Conservation (phyloP, 108 stramenopile genomes). For the Cyclotella distinguenda region DNA sequence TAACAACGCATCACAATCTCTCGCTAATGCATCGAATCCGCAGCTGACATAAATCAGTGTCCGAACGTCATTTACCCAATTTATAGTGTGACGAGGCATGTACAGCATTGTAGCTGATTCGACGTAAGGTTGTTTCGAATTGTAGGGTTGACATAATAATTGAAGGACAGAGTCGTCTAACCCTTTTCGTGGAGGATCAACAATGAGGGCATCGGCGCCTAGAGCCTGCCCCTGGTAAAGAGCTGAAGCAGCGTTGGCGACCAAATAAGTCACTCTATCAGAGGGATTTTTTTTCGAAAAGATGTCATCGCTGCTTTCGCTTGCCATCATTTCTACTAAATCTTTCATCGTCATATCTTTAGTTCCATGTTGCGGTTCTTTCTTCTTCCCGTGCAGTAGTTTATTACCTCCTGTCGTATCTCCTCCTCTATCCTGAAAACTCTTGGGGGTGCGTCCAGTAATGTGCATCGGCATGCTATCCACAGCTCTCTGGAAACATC, state of each 20-base stretch:
- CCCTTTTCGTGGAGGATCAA: slow-evolving; percentile 95
- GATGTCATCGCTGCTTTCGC: slow-evolving; percentile 17
- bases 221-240: slow-evolving; percentile 79
- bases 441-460: slow-evolving; percentile 38
- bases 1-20: slow-evolving; percentile 81
- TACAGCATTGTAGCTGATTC: slow-evolving; percentile 55
- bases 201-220: slow-evolving; percentile 88
- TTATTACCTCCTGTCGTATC: slow-evolving; percentile 36
- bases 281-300: slow-evolving; percentile 19
- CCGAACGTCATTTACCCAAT: slow-evolving; percentile 73
- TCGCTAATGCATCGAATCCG: slow-evolving; percentile 95
- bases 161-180: slow-evolving; percentile 82
- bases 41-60: slow-evolving; percentile 96
- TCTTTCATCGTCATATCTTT: slow-evolving; percentile 40
- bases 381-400: slow-evolving; percentile 13
- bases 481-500: slow-evolving; percentile 78
- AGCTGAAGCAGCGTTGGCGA: slow-evolving; percentile 79
- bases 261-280: slow-evolving; percentile 57
- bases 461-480: slow-evolving; percentile 44
- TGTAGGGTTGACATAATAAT: slow-evolving; percentile 69
- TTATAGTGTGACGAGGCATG: slow-evolving; percentile 55
- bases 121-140: slow-evolving; percentile 66
- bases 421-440: not conserved
- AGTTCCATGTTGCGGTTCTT: slow-evolving; percentile 10
- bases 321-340: slow-evolving; percentile 26